Evolutionary conservation across 2,329 filamentous ascomycete species (phyloP), one percentile per base, ranked within the genome.

Genomic region (Cytospora mali): DNA sequence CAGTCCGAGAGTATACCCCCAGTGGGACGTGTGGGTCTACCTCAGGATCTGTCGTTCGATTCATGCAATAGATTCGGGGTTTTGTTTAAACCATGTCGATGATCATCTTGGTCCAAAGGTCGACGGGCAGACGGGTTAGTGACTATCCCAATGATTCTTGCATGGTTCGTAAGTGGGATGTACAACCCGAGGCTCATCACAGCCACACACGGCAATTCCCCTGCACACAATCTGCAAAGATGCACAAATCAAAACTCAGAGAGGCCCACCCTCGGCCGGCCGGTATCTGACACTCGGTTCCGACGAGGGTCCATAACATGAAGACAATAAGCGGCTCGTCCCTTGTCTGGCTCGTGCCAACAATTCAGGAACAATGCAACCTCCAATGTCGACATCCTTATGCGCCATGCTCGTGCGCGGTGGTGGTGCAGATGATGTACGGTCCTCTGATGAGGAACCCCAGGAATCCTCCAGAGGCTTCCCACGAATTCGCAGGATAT

Each of bases 121-220:
- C 5, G 35, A 39, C 10, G 14, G 16, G n/a, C n/a, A n/a, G 27
- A 31, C 31, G 35, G 49, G 10, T 51, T 35, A n/a, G 35, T 39
- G 35, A 21, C 35, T 54, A 23, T 35, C 23, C 33, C 23, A 16
- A 42, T n/a, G 6, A 48, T 52, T 27, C 46, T 33, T 33, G n/a
- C 39, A 42, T 53, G 57, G 33, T 46, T 25, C 46, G 9, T 14
- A 13, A 53, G 57, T 48, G 57, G 49, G n/a, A 42, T 59, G 27
- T 46, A 28, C 48, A 50, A 51, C 46, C 46, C 58, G 28, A 25
- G 39, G 58, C n/a, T 60, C 28, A 48, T 60, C 35, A 54, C 39
- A 54, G 33, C 58, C 50, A 60, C 58, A 54, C 58, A 49, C 58
- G 58, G 58, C 58, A 60, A 39, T 60, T 60, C 58, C 50, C 58